Evolutionary conservation across 495 filamentous ascomycete species (phyloP).

Genomic region (Achaetomiella virescens): DNA sequence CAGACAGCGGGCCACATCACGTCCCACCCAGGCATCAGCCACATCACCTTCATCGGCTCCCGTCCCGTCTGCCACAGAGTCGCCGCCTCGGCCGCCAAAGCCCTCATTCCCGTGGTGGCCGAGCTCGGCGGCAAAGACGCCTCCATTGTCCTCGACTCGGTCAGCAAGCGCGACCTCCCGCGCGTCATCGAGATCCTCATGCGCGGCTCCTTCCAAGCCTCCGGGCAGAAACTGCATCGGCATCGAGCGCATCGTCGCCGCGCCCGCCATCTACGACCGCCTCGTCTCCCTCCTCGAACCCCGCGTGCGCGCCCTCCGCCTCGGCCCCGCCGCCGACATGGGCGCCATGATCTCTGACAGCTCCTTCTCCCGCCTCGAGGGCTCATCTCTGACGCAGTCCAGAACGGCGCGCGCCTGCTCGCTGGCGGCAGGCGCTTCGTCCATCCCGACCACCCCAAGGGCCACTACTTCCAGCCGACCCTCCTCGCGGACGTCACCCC

Average conservation of each 20-base stretch:
- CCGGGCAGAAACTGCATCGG: constrained; percentile 99
- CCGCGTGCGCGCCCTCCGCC: constrained; percentile 63
- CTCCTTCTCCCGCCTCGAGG: constrained; percentile 63
- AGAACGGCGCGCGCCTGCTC: constrained; percentile 70
- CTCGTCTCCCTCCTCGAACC: constrained; percentile 65
- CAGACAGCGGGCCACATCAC: constrained; percentile 75
- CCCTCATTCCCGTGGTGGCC: constrained; percentile 74
- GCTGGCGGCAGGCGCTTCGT: constrained; percentile 65
- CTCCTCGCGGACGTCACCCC: constrained; percentile 77
- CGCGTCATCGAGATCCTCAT: constrained; percentile 74
- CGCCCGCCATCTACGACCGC: constrained; percentile 63
- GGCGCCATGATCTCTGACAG: constrained; percentile 82
- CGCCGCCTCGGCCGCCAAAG: constrained; percentile 74
- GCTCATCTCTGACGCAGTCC: constrained; percentile 70
- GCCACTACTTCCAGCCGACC: constrained; percentile 90
- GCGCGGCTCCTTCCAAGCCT: constrained; percentile 88
- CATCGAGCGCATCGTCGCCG: constrained; percentile 84
- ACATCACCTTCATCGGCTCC: constrained; percentile 97
- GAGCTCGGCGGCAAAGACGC: constrained; percentile 97
- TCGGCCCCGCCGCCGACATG: constrained; percentile 62
- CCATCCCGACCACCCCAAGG: constrained; percentile 64
- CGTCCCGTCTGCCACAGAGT: constrained; percentile 82
- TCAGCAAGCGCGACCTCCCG: constrained; percentile 53
- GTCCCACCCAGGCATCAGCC: constrained; percentile 73
- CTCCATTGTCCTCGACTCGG: constrained; percentile 79